These are phyloP conservation scores for Phallus indusiatus DNA, from an alignment of 768 basidiomycete genomes.

Conservation along the genomic window DNA sequence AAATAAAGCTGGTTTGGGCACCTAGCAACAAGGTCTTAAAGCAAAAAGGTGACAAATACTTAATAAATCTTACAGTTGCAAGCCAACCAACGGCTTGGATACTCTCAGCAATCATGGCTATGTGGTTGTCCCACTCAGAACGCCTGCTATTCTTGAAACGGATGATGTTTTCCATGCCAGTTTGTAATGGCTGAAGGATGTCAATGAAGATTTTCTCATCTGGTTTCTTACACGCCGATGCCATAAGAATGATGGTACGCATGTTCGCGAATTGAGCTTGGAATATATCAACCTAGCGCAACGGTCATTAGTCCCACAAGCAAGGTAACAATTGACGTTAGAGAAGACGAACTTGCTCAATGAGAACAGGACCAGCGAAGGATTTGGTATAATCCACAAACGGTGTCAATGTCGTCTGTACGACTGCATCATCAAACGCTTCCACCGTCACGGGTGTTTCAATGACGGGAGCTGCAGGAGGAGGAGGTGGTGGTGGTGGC, in stretches of 20 bases:
- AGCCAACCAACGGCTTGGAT: conserved; percentile 84
- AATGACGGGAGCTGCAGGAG: conserved; percentile 21
- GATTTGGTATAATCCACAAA: conserved; percentile 64
- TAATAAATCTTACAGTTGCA: conserved; percentile 45
- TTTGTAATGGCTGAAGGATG: conserved; percentile 59
- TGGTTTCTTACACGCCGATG: conserved; percentile 73
- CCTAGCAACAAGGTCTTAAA: conserved; percentile 21
- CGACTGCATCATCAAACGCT: conserved; percentile 65
- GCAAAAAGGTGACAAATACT: conserved; percentile 4
- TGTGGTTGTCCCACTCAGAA: conserved; percentile 74
- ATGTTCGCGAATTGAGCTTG: conserved; percentile 59
- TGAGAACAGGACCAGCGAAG: conserved; percentile 58
- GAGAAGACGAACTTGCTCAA: conserved; percentile 58
- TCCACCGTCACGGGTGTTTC: conserved; percentile 44
- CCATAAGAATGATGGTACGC: conserved; percentile 56
- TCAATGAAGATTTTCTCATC: conserved; percentile 45
- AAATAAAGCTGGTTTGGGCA: conserved; percentile 73
- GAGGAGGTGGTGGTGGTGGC: conserved; percentile 27
- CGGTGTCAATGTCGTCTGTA: conserved; percentile 64
- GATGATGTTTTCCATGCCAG: conserved; percentile 65
- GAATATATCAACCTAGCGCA: conserved; percentile 53
- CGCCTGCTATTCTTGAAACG: conserved; percentile 75
- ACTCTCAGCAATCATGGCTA: conserved; percentile 76
- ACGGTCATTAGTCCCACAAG: neutral
- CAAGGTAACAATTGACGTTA: neutral